phyloP scores from a whole-genome alignment of 768 basidiomycete species.

The Kwoniella pini region DNA sequence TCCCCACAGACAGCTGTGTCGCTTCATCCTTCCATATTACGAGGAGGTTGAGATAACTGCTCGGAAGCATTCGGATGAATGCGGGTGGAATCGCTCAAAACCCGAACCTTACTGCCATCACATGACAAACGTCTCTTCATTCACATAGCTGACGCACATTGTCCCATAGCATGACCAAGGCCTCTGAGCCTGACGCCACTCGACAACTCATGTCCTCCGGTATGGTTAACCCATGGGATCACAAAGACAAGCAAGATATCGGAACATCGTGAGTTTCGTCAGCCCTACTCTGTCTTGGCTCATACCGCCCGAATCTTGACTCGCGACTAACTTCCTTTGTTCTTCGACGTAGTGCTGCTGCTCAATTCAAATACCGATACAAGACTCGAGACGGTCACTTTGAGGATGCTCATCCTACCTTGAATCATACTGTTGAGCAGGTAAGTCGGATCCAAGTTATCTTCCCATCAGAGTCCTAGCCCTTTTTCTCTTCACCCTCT shows the following conservation, averaged over 20 bases:
- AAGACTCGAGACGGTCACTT: constrained; percentile 47
- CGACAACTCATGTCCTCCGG: constrained; percentile 33
- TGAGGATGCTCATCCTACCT: constrained; percentile 47
- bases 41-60: too few species aligned
- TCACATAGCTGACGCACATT: neutral
- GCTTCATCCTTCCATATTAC: neutral
- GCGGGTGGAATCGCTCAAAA: neutral
- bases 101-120: neutral
- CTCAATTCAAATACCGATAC: constrained; percentile 53
- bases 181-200: constrained; percentile 41
- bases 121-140: too few species aligned
- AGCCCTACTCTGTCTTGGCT: neutral
- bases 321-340: constrained; percentile 1
- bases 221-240: constrained; percentile 52
- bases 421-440: constrained; percentile 34
- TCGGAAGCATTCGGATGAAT: neutral
- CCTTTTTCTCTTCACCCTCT: neutral
- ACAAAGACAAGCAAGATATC: constrained; percentile 38
- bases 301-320: neutral
- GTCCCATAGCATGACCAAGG: constrained; percentile 44
- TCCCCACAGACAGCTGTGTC: neutral
- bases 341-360: constrained; percentile 33
- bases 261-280: constrained; percentile 38
- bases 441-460: too few species aligned
- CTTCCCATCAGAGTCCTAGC: too few species aligned